Conservation (phyloP, 257 asterid species). For the Buddleja alternifolia region DNA sequence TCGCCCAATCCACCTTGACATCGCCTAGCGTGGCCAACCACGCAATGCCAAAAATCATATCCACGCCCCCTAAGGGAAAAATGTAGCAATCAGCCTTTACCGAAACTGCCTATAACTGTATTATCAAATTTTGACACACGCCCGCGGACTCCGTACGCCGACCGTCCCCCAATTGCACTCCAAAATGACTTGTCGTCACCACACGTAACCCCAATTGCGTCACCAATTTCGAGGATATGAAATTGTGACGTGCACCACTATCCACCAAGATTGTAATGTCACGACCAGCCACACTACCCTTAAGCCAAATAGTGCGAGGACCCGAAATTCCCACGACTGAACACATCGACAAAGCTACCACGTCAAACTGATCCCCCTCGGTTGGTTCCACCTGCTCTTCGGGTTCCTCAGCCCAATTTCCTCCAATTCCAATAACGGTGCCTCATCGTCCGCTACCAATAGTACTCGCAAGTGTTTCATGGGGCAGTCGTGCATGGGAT, state of each 20-base stretch:
- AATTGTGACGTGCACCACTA: constrained; percentile 6
- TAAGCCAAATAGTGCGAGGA: background rate
- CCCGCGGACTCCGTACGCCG: background rate
- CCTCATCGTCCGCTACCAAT: too few species aligned
- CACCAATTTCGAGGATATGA: background rate
- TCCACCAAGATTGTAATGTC: background rate
- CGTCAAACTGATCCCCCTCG: too few species aligned
- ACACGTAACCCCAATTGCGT: background rate
- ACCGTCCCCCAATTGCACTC: too few species aligned
- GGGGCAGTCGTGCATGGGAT: too few species aligned
- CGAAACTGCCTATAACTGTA: background rate
- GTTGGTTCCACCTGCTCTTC: too few species aligned
- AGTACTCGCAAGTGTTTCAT: too few species aligned
- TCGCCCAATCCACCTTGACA: background rate
- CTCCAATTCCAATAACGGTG: too few species aligned
- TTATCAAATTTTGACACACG: background rate
- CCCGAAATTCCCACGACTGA: too few species aligned
- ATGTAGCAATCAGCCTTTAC: background rate
- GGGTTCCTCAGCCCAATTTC: too few species aligned
- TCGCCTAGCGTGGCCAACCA: constrained; percentile 4
- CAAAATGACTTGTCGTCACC: background rate
- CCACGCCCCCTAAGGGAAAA: too few species aligned
- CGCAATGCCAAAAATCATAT: too few species aligned
- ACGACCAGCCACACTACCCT: background rate
- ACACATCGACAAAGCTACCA: too few species aligned